A percentile compares a stretch with the other conserved stretches of the same genome.
Conservation (phyloP, 2,329 filamentous ascomycete species). For the Dothistroma pini region DNA sequence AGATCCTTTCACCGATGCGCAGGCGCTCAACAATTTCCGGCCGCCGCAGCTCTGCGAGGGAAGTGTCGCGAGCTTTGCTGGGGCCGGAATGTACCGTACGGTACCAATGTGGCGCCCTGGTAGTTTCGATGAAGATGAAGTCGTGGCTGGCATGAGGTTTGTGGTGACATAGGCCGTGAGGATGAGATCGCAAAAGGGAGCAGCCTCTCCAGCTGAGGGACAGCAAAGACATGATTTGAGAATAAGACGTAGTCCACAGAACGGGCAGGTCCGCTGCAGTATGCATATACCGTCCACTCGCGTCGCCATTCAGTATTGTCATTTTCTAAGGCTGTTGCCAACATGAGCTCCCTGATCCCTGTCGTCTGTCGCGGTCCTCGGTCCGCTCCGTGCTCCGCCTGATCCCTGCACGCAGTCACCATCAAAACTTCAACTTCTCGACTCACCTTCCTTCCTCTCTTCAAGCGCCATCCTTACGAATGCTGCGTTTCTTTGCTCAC, state of each 20-base stretch:
- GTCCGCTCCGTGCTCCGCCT: neutral
- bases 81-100: conserved; percentile 36
- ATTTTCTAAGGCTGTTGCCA: too few relatives aligned
- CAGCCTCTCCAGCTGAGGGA: neutral
- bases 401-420: neutral
- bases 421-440: conserved; percentile 5
- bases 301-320: too few relatives aligned
- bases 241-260: neutral
- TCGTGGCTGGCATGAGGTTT: conserved; percentile 43
- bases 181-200: neutral
- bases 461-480: conserved; percentile 80
- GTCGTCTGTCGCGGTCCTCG: neutral
- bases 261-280: too few relatives aligned
- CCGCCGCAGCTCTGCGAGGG: conserved; percentile 23
- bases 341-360: neutral
- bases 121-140: conserved; percentile 39
- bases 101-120: conserved; percentile 39
- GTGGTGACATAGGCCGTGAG: conserved; percentile 32
- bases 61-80: conserved; percentile 26
- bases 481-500: conserved; percentile 96
- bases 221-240: neutral
- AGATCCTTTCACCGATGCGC: neutral
- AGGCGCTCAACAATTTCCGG: conserved; percentile 20
- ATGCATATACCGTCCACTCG: too few relatives aligned
- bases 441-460: conserved; percentile 22